A percentile compares a stretch with the other conserved stretches of the same genome.
These are phyloP conservation scores for Fragaria vesca DNA, from an alignment of 306 rosid genomes.

Conservation along the genomic window DNA sequence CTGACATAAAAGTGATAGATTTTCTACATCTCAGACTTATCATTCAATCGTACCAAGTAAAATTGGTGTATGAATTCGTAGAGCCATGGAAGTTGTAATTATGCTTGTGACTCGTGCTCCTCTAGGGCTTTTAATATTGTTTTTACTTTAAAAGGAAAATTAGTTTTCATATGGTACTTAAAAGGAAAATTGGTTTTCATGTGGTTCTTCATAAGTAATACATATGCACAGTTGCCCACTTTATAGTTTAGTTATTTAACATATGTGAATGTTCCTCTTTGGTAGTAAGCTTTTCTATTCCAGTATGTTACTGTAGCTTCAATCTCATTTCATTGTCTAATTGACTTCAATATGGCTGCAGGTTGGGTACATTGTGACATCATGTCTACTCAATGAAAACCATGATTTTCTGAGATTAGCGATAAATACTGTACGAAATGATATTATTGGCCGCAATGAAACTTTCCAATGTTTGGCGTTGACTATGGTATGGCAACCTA, in stretches of 20 bases:
- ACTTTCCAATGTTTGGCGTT: conserved; percentile 96
- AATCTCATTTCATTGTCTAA: conserved; percentile 9
- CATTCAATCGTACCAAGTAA: conserved; percentile 4
- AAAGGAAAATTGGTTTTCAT: neutral
- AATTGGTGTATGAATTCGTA: neutral
- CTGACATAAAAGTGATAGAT: neutral
- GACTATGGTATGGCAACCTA: conserved; percentile 81
- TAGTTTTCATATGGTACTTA: neutral
- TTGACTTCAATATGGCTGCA: conserved; percentile 49
- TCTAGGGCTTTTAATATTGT: neutral
- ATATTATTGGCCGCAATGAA: conserved; percentile 97
- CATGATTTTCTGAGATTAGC: conserved; percentile 99
- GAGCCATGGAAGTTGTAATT: neutral
- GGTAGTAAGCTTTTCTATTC: neutral
- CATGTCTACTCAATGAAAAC: conserved; percentile 96
- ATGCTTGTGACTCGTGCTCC: neutral
- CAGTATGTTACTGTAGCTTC: neutral
- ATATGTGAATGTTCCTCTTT: neutral
- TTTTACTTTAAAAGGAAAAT: neutral
- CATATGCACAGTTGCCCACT: too few species aligned
- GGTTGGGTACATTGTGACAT: conserved; percentile 99
- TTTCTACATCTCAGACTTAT: neutral
- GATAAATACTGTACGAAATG: conserved; percentile 95
- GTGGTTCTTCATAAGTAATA: too few species aligned
- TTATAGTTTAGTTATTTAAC: neutral